phyloP scores from a whole-genome alignment of 1,284 basidiomycete genomes.

The Apiotrichum montevideense region DNA sequence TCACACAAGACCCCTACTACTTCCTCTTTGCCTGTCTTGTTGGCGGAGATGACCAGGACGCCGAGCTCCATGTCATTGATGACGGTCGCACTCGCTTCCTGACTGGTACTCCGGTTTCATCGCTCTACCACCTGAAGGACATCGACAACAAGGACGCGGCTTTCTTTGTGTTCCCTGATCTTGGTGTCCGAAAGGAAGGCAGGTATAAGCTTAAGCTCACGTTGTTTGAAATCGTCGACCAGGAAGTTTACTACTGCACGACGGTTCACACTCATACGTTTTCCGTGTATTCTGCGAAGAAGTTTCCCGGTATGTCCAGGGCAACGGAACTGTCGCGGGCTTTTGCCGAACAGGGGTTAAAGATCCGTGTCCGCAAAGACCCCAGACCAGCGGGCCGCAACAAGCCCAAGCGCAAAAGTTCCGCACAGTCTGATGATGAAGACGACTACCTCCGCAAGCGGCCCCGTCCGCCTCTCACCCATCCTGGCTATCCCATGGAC shows the following conservation, averaged over 20 bases:
- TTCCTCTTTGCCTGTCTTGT: slow-evolving; percentile 89
- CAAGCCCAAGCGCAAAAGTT: slow-evolving; percentile 19
- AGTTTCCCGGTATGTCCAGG: slow-evolving; percentile 83
- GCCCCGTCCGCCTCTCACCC: slow-evolving; percentile 2
- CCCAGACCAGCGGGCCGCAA: slow-evolving; percentile 34
- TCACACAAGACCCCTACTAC: slow-evolving; percentile 69
- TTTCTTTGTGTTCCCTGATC: slow-evolving; percentile 84
- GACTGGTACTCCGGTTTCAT: slow-evolving; percentile 64
- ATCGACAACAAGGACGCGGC: slow-evolving; percentile 79
- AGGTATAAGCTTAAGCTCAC: slow-evolving; percentile 79
- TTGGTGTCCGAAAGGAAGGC: slow-evolving; percentile 84
- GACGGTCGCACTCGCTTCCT: slow-evolving; percentile 59
- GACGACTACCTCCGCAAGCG: slow-evolving; percentile 12
- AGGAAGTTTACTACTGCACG: slow-evolving; percentile 78
- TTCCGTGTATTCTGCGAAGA: slow-evolving; percentile 83
- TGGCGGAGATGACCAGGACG: slow-evolving; percentile 65
- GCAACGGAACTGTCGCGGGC: slow-evolving; percentile 80
- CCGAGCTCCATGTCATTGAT: slow-evolving; percentile 88
- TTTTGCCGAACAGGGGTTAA: slow-evolving; percentile 84
- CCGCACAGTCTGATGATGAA: slow-evolving; percentile 14
- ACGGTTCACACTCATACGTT: slow-evolving; percentile 78
- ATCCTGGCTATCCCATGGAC: slow-evolving; percentile 6
- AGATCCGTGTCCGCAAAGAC: slow-evolving; percentile 84
- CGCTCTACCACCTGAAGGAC: slow-evolving; percentile 91
- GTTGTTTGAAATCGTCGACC: slow-evolving; percentile 84